These are phyloP conservation scores for Fusarium nisikadoi DNA, from an alignment of 2,329 filamentous ascomycete species.

Conservation along the genomic window DNA sequence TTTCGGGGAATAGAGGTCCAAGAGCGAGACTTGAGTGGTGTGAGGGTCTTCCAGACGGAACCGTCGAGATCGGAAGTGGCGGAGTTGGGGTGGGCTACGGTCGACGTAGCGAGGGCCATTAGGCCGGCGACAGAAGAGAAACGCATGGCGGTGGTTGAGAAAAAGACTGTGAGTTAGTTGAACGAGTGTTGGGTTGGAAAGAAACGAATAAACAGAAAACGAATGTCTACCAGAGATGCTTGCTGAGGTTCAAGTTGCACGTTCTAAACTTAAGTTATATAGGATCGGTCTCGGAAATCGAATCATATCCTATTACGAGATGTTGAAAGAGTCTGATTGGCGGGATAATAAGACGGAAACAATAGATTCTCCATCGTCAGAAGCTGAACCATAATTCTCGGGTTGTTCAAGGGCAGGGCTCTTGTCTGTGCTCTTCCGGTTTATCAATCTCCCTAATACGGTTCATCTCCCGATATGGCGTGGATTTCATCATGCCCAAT, in stretches of 20 bases:
- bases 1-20: slow-evolving; percentile 26
- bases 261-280: slow-evolving; percentile 5
- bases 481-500: background rate
- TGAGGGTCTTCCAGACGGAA: slow-evolving; percentile 44
- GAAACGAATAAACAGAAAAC: slow-evolving; percentile 5
- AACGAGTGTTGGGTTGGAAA: slow-evolving; percentile 13
- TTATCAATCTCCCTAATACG: background rate
- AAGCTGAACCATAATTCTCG: background rate
- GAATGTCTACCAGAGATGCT: slow-evolving; percentile 24
- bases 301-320: background rate
- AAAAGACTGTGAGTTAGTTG: background rate
- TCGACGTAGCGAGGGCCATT: slow-evolving; percentile 39
- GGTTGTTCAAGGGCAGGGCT: rapidly evolving
- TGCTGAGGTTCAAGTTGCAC: background rate
- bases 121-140: slow-evolving; percentile 35
- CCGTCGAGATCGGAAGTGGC: slow-evolving; percentile 44
- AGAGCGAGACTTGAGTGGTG: slow-evolving; percentile 25
- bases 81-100: slow-evolving; percentile 28
- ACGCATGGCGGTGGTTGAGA: slow-evolving; percentile 36
- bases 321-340: background rate
- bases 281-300: background rate
- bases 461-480: background rate
- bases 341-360: slow-evolving; percentile 9
- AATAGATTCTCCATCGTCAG: background rate
- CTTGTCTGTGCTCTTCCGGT: background rate